Evolutionary conservation across 202 grass and related monocot species (phyloP).

Genomic region (Hordeum pubiflorum): DNA sequence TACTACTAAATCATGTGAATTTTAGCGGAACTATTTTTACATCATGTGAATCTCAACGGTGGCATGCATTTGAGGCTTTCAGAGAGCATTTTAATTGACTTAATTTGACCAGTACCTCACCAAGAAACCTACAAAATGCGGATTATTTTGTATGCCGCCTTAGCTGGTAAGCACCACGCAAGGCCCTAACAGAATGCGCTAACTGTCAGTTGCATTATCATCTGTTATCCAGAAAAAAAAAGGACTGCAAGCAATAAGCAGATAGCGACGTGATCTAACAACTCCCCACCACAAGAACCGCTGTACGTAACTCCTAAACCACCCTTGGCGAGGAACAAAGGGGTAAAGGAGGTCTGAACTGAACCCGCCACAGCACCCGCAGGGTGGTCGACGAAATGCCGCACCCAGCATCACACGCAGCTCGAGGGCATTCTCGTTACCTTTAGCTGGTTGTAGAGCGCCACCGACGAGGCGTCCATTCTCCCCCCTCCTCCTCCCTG

Average conservation of each 20-base stretch:
- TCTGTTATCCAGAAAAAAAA: background rate
- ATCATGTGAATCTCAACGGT: background rate
- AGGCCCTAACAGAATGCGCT: background rate
- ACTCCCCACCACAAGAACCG: background rate
- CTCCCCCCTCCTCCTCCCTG: background rate
- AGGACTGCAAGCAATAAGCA: background rate
- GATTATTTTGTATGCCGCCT: background rate
- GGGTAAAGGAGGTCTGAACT: background rate
- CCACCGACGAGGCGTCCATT: slow-evolving; percentile 43
- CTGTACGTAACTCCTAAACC: background rate
- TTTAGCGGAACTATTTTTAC: background rate
- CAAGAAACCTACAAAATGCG: background rate
- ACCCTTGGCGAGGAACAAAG: background rate
- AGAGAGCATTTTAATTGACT: background rate
- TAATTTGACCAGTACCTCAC: background rate
- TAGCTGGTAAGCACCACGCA: background rate
- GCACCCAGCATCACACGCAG: background rate
- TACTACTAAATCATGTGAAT: background rate
- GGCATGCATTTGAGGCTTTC: background rate
- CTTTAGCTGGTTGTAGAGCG: slow-evolving; percentile 69
- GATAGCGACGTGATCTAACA: background rate
- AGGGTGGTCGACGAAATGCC: slow-evolving; percentile 39
- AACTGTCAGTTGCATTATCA: background rate
- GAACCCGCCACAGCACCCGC: background rate
- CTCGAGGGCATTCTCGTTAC: background rate